A percentile compares a stretch with the other conserved stretches of the same genome.
phyloP scores from a whole-genome alignment of 441 rosid genomes.

The Raphanus hybrid region DNA sequence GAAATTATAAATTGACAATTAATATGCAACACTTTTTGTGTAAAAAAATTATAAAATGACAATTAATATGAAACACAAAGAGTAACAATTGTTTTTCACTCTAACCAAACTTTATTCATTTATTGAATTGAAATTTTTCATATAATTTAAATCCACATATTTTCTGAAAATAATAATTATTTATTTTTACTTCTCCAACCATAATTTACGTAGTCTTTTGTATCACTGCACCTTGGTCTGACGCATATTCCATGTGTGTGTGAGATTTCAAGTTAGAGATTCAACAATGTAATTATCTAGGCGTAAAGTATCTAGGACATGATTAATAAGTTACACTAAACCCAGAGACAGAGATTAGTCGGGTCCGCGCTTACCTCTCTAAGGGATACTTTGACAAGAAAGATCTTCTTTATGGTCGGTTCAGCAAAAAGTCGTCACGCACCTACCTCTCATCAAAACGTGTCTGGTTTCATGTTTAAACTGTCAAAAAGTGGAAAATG shows the following conservation, averaged over 20 bases:
- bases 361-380: background rate
- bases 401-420: slow-evolving; percentile 6
- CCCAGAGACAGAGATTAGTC: background rate
- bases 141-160: background rate
- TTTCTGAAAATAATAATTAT: background rate
- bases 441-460: slow-evolving; percentile 24
- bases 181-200: background rate
- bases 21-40: no score
- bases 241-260: background rate
- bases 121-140: background rate
- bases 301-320: background rate
- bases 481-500: background rate
- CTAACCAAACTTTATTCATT: background rate
- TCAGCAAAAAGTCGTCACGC: slow-evolving; percentile 20
- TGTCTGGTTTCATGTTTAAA: slow-evolving; percentile 15
- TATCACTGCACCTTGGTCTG: background rate
- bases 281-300: background rate
- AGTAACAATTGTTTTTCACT: background rate
- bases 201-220: background rate
- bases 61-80: no score
- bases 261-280: background rate
- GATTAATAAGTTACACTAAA: no score
- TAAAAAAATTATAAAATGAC: no score
- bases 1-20: no score
- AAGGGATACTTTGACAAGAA: background rate